Evolutionary conservation across 768 basidiomycete species (phyloP), one percentile per base, ranked within the genome.

Genomic region (Agrocybe pediades): DNA sequence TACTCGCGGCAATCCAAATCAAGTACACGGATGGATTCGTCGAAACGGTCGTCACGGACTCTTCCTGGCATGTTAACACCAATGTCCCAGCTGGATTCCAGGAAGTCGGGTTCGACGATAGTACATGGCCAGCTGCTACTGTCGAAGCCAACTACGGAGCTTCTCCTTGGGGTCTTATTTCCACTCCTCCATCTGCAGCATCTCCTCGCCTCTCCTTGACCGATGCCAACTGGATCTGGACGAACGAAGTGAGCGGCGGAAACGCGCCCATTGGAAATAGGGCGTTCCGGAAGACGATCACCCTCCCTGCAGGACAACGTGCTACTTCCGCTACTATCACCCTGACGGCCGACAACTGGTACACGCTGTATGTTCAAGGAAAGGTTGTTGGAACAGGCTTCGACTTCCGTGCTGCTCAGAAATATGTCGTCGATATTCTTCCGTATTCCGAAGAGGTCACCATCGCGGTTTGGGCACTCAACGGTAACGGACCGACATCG

Each of bases 1-100:
- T 70, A 0, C 56, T 73, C 20, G 65, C 66, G 3, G 63, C 66
- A 23, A 65, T 73, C 25, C 55, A 70, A 42, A 58, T 74, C 30
- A 54, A 51, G 11, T 74, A 69, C 58, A 57, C 50, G 17, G 70
- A 73, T 29, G 70, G 71, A 1, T 66, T 59, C 11, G 65, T 62
- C 5, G 64, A 68, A 6, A 64, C 57, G 25, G 57, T 74, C 23
- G 62, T 65, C 45, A 71, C 65, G 2, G 71, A 74, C 27, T 54
- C 50, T 5, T 59, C 58, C 2, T 74, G 72, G 72, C 68, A 65
- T 30, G 58, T 54, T 17, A 49, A 64, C 40, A 49, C 27, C 3
- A 58, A 63, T 9, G 60, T 62, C 2, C 65, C 69, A 1, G 48
- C 57, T 6, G 68, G 67, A 4, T 74, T 70, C 54, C 57, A 70